Base-by-base conservation (phyloP, 148 eudicot genomes). In the Chenopodium quinoa region DNA sequence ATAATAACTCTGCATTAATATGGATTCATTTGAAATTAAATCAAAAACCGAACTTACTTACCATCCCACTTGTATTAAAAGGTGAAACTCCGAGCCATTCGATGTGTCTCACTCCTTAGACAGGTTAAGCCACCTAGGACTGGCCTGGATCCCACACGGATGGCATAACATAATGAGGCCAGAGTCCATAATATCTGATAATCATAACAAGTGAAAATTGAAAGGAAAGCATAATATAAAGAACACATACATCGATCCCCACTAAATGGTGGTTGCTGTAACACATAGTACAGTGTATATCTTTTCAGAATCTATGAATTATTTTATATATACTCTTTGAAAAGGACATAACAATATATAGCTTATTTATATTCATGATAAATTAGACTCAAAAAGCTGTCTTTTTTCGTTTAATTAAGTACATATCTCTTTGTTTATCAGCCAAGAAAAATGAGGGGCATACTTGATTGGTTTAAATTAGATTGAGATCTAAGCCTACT, bases 401-500 rank as follows among this genome's bases (percentile, higher is more conserved):
- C 72, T 22, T 72, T 68, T 68, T 29, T 29, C 4, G 5, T 29
- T 31, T 1, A 66, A 29, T 68, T 19, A 68, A 11, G 32, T 32
- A 4, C 72, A 68, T 68, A 68, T 29, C 13, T 7, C 72, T 68
- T 68, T 68, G 27, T 20, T 68, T 68, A 68, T 11, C 32, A 68
- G 71, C 71, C 71, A 68, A 68, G 32, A 34, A 72, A 29, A 17
- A 72, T 29, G n/a, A 22, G 6, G 44, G 8, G 44, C 12, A 72
- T 44, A 37, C 40, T 68, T 68, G 40, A 40, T 71, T 72, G 75
- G 75, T 44, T 72, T 9, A 20, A 72, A 17, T 22, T 3, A 72
- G 75, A 46, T 72, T 72, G 75, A 8, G 48, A 72, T 46, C 54
- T 72, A 72, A 44, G 19, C 75, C 75, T 72, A 72, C 56, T 72